Conservation (phyloP, 495 filamentous ascomycete genomes). For the Penicillium pancosmium region DNA sequence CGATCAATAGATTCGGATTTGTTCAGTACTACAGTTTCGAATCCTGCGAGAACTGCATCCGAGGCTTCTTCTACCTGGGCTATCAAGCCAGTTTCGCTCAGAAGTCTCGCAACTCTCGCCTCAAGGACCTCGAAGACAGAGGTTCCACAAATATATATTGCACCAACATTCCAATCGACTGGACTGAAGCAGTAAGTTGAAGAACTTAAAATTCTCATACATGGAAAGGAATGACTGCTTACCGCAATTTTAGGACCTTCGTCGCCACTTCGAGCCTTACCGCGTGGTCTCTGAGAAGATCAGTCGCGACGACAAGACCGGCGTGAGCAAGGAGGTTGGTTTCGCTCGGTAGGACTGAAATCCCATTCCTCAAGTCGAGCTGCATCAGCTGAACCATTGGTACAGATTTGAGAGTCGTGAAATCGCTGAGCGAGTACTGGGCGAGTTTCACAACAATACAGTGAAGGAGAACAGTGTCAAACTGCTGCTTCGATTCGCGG, state of each 20-base stretch:
- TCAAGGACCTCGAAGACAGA: slow-evolving; percentile 88
- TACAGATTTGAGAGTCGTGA: slow-evolving; percentile 83
- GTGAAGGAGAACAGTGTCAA: slow-evolving; percentile 67
- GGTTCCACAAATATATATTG: slow-evolving; percentile 93
- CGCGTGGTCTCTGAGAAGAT: slow-evolving; percentile 89
- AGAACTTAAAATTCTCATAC: background rate
- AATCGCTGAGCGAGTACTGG: slow-evolving; percentile 82
- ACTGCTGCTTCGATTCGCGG: slow-evolving; percentile 93
- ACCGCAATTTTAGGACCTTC: slow-evolving; percentile 38
- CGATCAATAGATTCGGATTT: slow-evolving; percentile 75
- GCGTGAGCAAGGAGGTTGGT: slow-evolving; percentile 92
- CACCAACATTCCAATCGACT: slow-evolving; percentile 87
- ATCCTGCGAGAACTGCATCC: slow-evolving; percentile 93
- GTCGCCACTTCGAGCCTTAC: slow-evolving; percentile 69
- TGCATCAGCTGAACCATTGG: slow-evolving; percentile 1
- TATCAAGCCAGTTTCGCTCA: slow-evolving; percentile 98
- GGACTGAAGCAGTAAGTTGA: slow-evolving; percentile 79
- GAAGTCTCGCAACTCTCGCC: slow-evolving; percentile 94
- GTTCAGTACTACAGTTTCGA: slow-evolving; percentile 86
- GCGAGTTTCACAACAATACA: slow-evolving; percentile 71
- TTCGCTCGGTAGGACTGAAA: slow-evolving; percentile 77
- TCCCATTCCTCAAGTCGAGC: background rate
- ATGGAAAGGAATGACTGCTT: background rate
- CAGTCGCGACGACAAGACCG: slow-evolving; percentile 77
- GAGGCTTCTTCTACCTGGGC: slow-evolving; percentile 88